Base-by-base conservation (phyloP, 1,284 basidiomycete genomes). In the Veloporphyrellus conicus region DNA sequence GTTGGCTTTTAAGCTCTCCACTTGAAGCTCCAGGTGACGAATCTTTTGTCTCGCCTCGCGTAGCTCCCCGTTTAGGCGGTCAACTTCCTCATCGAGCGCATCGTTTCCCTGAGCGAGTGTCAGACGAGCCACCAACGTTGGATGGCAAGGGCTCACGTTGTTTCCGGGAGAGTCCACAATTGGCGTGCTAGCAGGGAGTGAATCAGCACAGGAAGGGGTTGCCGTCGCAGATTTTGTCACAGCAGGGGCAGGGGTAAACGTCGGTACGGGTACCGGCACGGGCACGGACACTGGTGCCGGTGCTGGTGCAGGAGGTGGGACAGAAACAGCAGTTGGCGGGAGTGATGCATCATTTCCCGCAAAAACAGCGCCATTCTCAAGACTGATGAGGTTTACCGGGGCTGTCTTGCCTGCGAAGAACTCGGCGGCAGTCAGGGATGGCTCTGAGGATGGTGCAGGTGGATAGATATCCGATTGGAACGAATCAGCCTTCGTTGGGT, bases 381-480 rank as follows among this genome's bases (percentile, higher is more conserved):
- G 76, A 59, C 72, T 79, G 48, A 87, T 75, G 18, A 85, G 73
- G 55, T 93, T 93, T 18, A 84, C 78, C 14, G 81, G 69, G 2
- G 81, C 79, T 3, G 74, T 76, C 71, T 93, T 93, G 42, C 93
- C 93, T 4, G 74, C 70, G 68, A 98, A 93, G 73, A 91, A 98
- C 57, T 97, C 93, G 44, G 77, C 73, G 1, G 92, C 88, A 9
- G 79, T 76, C 45, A 96, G 76, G 1, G 90, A 82, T 11, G 93
- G 81, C 62, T 93, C 87, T 39, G 76, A 68, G 9, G 90, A 90
- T 0, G 84, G 84, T 1, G 92, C 95, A 15, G 90, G 88, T 2
- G 95, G 94, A 78, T 84, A 98, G 64, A 99, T 95, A 68, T 95
- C 92, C 12, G 90, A 84, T 69, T 91, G 91, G 84, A 93, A 94